Base-by-base conservation (phyloP, 2,329 filamentous ascomycete species). In the Pseudogymnoascus sp. region DNA sequence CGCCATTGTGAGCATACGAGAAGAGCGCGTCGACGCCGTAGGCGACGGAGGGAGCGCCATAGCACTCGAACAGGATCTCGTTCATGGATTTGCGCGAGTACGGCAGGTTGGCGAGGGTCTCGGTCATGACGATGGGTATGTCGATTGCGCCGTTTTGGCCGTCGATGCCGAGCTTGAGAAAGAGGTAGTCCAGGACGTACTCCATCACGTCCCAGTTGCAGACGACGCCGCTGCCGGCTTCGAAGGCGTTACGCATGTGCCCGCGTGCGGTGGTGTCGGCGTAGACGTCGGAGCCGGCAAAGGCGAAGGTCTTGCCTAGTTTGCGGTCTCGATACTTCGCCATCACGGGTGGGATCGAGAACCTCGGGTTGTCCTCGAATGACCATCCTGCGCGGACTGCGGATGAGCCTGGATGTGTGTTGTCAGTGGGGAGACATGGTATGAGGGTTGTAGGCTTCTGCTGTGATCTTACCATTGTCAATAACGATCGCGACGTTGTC, bases 151-250 rank as follows among this genome's bases (percentile, higher is more conserved):
- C 91, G 59, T 88, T 84, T 3, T 80, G 79, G 14, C 85, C 85
- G 67, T 95, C 91, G 69, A 99, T 82, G 4, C 94, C 94, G 62
- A 99, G 78, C 77, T 97, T 97, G 68, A 97, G 81, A 74, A 99
- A 99, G 44, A 92, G 83, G 75, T 97, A 97, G 77, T 99, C 94
- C 56, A 99, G 77, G 4, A 97, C 82, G 64, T 93, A 92, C 75
- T 99, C 94, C 85, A 96, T 92, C 35, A 92, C 92, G 75, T 99
- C 94, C 92, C 95, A 99, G 73, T 97, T 97, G 75, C 91, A 92
- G 65, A 97, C 86, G 59, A 99, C 88, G 67, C 92, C 93, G 50
- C 88, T 93, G 23, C 92, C 92, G 1, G 88, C 84, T 74, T 99
- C 94, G 70, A 97, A 97, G 1, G 92, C 88, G 74, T 91, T 90